These are phyloP conservation scores for Neolentinus lepideus DNA, from an alignment of 1,284 basidiomycete genomes.

Conservation along the genomic window DNA sequence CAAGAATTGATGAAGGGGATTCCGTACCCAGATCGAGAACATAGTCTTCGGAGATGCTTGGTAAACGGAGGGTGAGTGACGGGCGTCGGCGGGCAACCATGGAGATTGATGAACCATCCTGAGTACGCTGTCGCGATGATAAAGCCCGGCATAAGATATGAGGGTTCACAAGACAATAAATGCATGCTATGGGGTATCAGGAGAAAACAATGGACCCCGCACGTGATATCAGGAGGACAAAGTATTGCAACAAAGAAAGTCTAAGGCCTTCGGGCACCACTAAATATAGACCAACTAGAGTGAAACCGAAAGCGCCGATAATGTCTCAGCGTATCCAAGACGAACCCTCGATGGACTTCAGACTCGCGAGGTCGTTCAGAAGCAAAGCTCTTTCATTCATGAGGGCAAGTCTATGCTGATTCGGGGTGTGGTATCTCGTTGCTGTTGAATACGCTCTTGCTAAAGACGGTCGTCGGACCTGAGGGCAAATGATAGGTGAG, in stretches of 20 bases:
- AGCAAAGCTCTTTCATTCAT: constrained; percentile 43
- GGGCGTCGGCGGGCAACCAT: background rate
- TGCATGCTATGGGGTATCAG: background rate
- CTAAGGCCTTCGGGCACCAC: background rate
- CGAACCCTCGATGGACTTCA: background rate
- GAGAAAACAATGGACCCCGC: background rate
- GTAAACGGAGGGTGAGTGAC: background rate
- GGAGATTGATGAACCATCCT: background rate
- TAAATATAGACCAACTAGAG: background rate
- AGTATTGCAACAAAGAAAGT: background rate
- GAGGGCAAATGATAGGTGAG: constrained; percentile 2
- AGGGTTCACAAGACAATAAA: background rate
- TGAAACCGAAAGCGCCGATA: background rate
- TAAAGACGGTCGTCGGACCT: constrained; percentile 4
- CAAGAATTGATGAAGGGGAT: background rate
- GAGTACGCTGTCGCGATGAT: too few relatives aligned
- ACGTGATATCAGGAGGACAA: background rate
- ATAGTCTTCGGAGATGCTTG: background rate
- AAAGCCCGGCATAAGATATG: background rate
- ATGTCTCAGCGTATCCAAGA: background rate
- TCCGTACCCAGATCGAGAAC: background rate
- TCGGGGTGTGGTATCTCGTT: constrained; percentile 31
- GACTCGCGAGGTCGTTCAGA: constrained; percentile 35
- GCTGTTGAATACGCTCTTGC: constrained; percentile 9
- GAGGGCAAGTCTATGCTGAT: constrained; percentile 36